Evolutionary conservation across 1,139 yeast species (phyloP), one percentile per base, ranked within the genome.

Genomic region (Kazachstania sp.): DNA sequence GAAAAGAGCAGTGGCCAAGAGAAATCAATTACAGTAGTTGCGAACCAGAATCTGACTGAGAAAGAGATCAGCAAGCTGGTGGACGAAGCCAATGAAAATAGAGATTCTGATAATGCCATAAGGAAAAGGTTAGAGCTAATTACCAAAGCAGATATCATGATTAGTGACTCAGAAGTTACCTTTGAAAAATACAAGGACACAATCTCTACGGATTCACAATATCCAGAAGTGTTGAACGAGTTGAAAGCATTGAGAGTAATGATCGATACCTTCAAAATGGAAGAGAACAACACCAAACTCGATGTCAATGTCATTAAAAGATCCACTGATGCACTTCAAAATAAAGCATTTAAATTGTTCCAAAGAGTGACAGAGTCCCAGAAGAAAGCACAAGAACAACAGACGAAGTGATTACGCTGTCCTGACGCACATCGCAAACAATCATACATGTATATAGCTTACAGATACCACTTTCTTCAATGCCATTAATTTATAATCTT

Each of bases 21-120:
- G 39, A 68, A 76, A 2, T 79, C 86, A 0, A 82, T 84, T 41
- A 83, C 83, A 37, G 87, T 84, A 0, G 76, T 83, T 23, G 85
- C 83, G 2, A 81, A 81, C 51, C 75, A 84, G 2, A 87, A 86
- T 1, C 66, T 84, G 51, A 72, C 84, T 1, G 83, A 81, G 55
- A 75, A 74, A 39, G 90, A 84, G 54, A 75, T 84, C 34, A 71
- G 77, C 36, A 65, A 66, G 41, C 68, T 83, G 59, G 73, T 84
- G 12, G 71, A 72, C 41, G 85, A 81, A 45, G 73, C 67, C 4
- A 59, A 62, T 37, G 56, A 55, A 4, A 61, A 63, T 44, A 56
- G 53, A 35, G 59, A 55, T 15, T 49, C 43, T 26, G 67, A 63
- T 48, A 60, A 56, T 34, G n/a, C 51, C 18, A 69, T 72, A 56